phyloP scores from a whole-genome alignment of 495 filamentous ascomycete species.

The Hypoxylon cercidicola region DNA sequence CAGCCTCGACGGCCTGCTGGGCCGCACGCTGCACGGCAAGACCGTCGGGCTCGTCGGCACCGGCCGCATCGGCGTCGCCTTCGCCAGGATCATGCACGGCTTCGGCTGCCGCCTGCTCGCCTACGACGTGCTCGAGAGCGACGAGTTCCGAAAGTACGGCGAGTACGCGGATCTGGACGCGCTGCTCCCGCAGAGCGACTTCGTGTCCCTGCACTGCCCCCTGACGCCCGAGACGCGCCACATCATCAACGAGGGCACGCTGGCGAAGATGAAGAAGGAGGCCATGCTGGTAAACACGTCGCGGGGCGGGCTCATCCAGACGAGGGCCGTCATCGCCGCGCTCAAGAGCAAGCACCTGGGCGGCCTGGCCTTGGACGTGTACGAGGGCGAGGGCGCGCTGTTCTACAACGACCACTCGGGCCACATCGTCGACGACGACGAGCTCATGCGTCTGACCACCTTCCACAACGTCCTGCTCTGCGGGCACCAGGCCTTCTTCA shows the following conservation, averaged over 20 bases:
- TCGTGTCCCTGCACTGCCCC: constrained; percentile 74
- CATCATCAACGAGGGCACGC: constrained; percentile 65
- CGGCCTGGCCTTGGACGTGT: constrained; percentile 67
- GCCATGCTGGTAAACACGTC: constrained; percentile 74
- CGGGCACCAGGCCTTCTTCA: constrained; percentile 78
- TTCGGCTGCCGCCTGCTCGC: constrained; percentile 72
- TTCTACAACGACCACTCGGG: constrained; percentile 75
- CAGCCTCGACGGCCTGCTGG: constrained; percentile 71
- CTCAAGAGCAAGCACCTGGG: constrained; percentile 67
- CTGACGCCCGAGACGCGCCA: constrained; percentile 67
- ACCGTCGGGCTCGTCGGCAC: constrained; percentile 68
- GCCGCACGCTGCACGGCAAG: constrained; percentile 68
- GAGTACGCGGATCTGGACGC: constrained; percentile 64
- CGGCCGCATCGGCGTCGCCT: constrained; percentile 63
- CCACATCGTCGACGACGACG: constrained; percentile 76
- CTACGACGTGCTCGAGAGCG: constrained; percentile 63
- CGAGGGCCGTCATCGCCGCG: constrained; percentile 65
- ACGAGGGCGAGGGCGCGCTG: constrained; percentile 62
- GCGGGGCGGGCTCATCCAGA: constrained; percentile 71
- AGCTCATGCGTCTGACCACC: constrained; percentile 72
- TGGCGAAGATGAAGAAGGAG: constrained; percentile 66
- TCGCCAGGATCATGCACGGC: constrained; percentile 65
- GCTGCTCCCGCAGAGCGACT: constrained; percentile 65
- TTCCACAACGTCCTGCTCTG: constrained; percentile 76
- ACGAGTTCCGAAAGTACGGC: constrained; percentile 62